Percentiles rank a stretch among this genome's conserved stretches.
Evolutionary conservation across 2,329 filamentous ascomycete genomes (phyloP).

Genomic region (Aspergillus candidus): DNA sequence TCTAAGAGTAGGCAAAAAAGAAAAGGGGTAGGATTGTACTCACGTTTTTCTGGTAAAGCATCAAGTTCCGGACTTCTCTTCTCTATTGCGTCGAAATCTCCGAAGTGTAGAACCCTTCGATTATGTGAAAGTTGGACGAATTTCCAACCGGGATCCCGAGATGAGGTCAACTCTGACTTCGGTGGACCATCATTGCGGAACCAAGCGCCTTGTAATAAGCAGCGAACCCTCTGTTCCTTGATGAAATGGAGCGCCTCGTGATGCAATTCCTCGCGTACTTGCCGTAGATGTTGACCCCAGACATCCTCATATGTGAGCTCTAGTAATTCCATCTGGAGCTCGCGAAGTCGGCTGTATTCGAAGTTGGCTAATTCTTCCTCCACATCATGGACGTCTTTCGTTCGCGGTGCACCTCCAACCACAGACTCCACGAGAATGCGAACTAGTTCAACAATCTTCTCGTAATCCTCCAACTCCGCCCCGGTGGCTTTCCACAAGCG

Average conservation of each 20-base stretch:
- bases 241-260: slow-evolving; percentile 92
- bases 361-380: slow-evolving; percentile 85
- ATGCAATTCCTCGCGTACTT: slow-evolving; percentile 85
- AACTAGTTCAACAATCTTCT: slow-evolving; percentile 85
- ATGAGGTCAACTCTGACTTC: slow-evolving; percentile 43
- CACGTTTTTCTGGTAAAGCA: slow-evolving; percentile 65
- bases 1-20: neutral
- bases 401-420: slow-evolving; percentile 72
- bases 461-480: slow-evolving; percentile 79
- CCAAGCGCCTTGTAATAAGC: slow-evolving; percentile 83
- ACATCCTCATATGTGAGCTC: slow-evolving; percentile 89
- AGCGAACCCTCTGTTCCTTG: slow-evolving; percentile 91
- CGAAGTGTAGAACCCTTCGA: slow-evolving; percentile 81
- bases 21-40: slow-evolving; percentile 18
- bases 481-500: slow-evolving; percentile 87
- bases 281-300: slow-evolving; percentile 83
- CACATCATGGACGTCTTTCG: slow-evolving; percentile 76
- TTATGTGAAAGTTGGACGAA: slow-evolving; percentile 89
- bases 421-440: slow-evolving; percentile 87
- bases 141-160: slow-evolving; percentile 55
- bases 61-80: slow-evolving; percentile 65
- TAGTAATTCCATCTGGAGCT: slow-evolving; percentile 88
- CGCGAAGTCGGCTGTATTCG: slow-evolving; percentile 69
- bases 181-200: slow-evolving; percentile 57
- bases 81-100: slow-evolving; percentile 66